Conservation (phyloP, 2,329 filamentous ascomycete genomes). For the Penicillium fuscoglaucum region DNA sequence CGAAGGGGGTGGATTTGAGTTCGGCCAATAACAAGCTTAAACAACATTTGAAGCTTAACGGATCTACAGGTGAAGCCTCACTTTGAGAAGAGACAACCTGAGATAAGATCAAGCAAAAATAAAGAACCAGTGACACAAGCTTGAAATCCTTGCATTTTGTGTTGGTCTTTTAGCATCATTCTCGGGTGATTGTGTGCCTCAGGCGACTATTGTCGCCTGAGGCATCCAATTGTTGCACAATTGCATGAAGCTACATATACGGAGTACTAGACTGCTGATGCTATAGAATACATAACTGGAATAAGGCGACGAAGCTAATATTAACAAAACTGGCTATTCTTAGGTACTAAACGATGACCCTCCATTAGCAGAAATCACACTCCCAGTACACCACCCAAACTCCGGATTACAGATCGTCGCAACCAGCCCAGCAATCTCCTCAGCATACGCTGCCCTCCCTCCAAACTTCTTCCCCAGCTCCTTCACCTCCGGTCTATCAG, state of each 20-base stretch:
- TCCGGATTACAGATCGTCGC: slow-evolving; percentile 69
- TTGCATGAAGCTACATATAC: neutral
- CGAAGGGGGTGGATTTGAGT: slow-evolving; percentile 1
- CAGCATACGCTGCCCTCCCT: slow-evolving; percentile 46
- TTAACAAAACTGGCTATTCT: neutral
- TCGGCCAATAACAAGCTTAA: slow-evolving; percentile 7
- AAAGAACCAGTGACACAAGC: neutral
- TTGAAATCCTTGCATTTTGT: neutral
- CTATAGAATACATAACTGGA: too few relatives aligned
- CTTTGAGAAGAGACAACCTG: neutral
- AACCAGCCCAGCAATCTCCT: slow-evolving; percentile 69
- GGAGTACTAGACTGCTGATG: neutral
- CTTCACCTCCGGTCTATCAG: too few relatives aligned
- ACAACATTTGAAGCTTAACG: too few relatives aligned
- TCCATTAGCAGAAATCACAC: slow-evolving; percentile 72
- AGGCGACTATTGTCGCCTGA: neutral
- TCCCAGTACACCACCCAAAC: slow-evolving; percentile 69
- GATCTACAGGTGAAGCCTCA: neutral
- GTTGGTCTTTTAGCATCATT: neutral
- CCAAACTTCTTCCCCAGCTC: slow-evolving; percentile 48
- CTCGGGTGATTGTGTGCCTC: neutral
- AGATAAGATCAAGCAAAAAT: neutral
- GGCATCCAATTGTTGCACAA: neutral
- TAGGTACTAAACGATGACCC: slow-evolving; percentile 40
- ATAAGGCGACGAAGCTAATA: too few relatives aligned